Evolutionary conservation across 2,329 filamentous ascomycete species (phyloP).

Genomic region (Colletotrichum sp.): DNA sequence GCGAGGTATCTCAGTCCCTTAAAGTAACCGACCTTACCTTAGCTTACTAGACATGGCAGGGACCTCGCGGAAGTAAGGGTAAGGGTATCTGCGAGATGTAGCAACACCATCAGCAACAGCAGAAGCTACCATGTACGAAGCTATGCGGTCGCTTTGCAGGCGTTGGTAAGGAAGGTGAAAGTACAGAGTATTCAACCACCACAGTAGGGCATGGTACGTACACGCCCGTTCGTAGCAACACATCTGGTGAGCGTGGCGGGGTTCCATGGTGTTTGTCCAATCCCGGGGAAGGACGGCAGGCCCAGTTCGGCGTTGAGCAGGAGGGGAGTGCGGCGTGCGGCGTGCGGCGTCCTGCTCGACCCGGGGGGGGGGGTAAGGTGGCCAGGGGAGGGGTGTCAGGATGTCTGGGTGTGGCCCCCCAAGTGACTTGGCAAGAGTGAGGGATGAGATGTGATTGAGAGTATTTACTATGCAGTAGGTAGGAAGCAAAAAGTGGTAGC

Average conservation of each 20-base stretch:
- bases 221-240: not conserved
- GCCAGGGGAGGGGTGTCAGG: slow-evolving; percentile 9
- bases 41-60: not conserved
- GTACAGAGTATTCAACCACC: not conserved
- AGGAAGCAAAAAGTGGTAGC: not conserved
- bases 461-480: not conserved
- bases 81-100: not conserved
- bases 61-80: not conserved
- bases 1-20: not conserved
- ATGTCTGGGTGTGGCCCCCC: slow-evolving; percentile 13
- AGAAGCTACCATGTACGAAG: not conserved
- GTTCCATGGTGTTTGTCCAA: slow-evolving; percentile 21
- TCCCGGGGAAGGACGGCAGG: slow-evolving; percentile 11
- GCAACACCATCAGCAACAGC: not conserved
- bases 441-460: slow-evolving; percentile 21
- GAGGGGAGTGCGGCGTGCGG: slow-evolving; percentile 8
- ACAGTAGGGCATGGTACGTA: slow-evolving; percentile 3
- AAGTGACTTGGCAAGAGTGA: slow-evolving; percentile 18
- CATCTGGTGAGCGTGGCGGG: slow-evolving; percentile 20
- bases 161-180: not conserved
- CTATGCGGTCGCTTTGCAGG: not conserved
- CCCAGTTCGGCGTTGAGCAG: slow-evolving; percentile 17
- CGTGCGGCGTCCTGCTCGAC: not conserved
- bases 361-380: not conserved
- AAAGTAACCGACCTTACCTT: not conserved